phyloP scores from a whole-genome alignment of 768 basidiomycete genomes.

The Suillus americanus region DNA sequence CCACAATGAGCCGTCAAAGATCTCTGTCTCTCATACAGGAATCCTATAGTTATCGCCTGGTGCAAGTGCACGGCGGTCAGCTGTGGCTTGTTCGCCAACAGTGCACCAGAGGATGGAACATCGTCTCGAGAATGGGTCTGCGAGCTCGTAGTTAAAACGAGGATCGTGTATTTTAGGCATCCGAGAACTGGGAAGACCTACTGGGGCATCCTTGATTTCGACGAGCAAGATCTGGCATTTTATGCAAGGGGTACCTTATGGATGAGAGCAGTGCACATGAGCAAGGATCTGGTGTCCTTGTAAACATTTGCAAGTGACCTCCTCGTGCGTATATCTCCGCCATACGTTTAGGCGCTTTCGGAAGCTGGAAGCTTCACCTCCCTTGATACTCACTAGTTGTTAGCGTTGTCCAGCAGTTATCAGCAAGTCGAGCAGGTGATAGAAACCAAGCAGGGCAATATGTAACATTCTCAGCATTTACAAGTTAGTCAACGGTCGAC shows the following conservation, averaged over 20 bases:
- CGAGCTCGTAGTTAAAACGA: not conserved
- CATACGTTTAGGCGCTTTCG: not conserved
- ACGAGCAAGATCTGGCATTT: conserved; percentile 1
- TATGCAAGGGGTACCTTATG: not conserved
- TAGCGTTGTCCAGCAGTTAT: too few species aligned
- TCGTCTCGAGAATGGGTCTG: not conserved
- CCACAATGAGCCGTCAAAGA: not conserved
- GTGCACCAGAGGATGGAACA: not conserved
- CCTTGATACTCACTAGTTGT: too few species aligned
- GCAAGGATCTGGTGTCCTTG: not conserved
- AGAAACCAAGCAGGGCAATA: not conserved
- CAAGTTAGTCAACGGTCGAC: not conserved
- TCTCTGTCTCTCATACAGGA: not conserved
- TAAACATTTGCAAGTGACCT: not conserved
- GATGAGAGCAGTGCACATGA: not conserved
- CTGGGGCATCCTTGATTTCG: not conserved
- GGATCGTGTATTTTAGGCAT: conserved; percentile 1
- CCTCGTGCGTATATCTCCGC: not conserved
- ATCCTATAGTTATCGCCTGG: not conserved
- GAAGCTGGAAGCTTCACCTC: too few species aligned
- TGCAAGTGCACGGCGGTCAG: not conserved
- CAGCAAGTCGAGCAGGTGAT: too few species aligned
- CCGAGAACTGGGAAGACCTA: not conserved
- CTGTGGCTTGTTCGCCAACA: not conserved
- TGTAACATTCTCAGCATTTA: not conserved